These are phyloP conservation scores for Avena insularis DNA, from an alignment of 176 grass and related monocot species.

Conservation along the genomic window DNA sequence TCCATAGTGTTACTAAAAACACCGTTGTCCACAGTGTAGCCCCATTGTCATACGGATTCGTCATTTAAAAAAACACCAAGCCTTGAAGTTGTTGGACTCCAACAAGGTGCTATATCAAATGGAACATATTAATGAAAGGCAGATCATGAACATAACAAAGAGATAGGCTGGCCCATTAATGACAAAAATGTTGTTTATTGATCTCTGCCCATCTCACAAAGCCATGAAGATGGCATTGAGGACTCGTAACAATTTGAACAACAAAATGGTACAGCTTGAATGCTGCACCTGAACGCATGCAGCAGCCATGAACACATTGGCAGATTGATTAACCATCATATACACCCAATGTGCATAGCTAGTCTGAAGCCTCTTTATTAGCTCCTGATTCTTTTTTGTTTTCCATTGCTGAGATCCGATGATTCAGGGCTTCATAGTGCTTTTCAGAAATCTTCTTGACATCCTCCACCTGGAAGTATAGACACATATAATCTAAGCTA, in stretches of 20 bases:
- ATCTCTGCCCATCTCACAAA: constrained; percentile 41
- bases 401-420: constrained; percentile 59
- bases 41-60: no score
- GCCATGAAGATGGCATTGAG: constrained; percentile 30
- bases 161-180: background rate
- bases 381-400: constrained; percentile 48
- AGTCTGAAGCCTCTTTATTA: constrained; percentile 57
- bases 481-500: constrained; percentile 38
- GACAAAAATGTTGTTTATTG: constrained; percentile 51
- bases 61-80: no score
- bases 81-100: no score
- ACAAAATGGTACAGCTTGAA: constrained; percentile 42
- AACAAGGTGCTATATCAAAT: background rate
- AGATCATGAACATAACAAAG: background rate
- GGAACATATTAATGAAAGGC: background rate
- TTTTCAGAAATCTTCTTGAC: constrained; percentile 63
- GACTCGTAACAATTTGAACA: constrained; percentile 36
- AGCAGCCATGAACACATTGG: constrained; percentile 37
- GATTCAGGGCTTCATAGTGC: constrained; percentile 54
- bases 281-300: constrained; percentile 39
- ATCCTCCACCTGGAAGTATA: constrained; percentile 61
- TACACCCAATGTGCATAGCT: constrained; percentile 32
- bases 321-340: constrained; percentile 31
- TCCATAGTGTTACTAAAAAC: no score
- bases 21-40: no score